Base-by-base conservation (phyloP, 768 basidiomycete genomes). In the Mrakia blollopis region DNA sequence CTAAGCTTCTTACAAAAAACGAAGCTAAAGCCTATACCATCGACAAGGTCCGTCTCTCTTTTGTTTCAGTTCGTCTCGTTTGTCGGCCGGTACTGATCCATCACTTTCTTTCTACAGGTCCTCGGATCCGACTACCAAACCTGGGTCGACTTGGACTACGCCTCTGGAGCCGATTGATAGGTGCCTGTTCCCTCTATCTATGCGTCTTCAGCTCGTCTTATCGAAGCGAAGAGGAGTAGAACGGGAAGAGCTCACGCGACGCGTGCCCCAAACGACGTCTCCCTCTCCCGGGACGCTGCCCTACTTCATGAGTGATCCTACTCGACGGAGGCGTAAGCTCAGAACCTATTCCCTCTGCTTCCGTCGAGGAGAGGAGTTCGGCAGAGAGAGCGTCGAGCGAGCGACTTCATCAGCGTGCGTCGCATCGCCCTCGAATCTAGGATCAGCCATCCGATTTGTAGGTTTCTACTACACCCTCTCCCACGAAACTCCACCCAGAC, bases 61-160 rank as follows among this genome's bases (percentile, higher is more conserved):
- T 10, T 28, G 30, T 30, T n/a, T 5, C 4, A 28, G 8, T 16
- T 71, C 39, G 18, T 14, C 14, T 71, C 23, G 30, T 32, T 1
- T 52, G 32, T 9, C 13, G 16, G 9, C 11, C 16, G 8, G 4
- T 9, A 37, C 72, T 54, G 72, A 72, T 32, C 2, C 16, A n/a
- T 28, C 44, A 39, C 13, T 39, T 21, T 68, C 65, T 23, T 39
- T 13, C 9, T 18, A 3, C 50, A 72, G 70, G 70, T 72, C 30
- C 30, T 72, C 16, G 72, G 72, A 37, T 14, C 47, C 2, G 39
- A 72, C 32, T 72, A 60, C 25, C 11, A 50, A 3, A 35, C 72
- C 9, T 72, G 72, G 50, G 72, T 72, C 11, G 72, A 54, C 39
- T 2, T 72, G 5, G 32, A 72, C 18, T 72, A 72, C 39, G 32